These are phyloP conservation scores for Oryza australiensis DNA, from an alignment of 176 grass and related monocot genomes.

Conservation along the genomic window DNA sequence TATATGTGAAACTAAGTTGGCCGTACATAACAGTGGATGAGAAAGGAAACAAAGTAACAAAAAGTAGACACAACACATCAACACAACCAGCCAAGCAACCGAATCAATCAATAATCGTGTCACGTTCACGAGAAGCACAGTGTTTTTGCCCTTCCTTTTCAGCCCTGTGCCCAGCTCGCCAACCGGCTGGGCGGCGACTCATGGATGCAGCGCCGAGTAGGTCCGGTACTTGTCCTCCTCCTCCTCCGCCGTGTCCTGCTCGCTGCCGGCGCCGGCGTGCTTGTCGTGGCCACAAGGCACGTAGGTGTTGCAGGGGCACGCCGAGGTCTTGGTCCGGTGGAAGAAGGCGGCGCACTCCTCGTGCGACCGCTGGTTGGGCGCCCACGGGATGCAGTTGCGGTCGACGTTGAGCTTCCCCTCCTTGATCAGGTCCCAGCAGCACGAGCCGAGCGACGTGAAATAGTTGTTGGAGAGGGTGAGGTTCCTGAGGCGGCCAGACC, in stretches of 20 bases:
- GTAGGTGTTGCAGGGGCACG: constrained; percentile 51
- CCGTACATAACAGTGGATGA: not conserved
- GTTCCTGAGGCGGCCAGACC: constrained; percentile 49
- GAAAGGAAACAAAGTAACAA: not conserved
- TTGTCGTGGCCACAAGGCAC: constrained; percentile 43
- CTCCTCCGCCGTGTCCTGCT: not conserved
- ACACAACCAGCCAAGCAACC: constrained; percentile 36
- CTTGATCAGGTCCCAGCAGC: constrained; percentile 63
- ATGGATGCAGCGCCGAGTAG: constrained; percentile 51
- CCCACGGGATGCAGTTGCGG: constrained; percentile 65
- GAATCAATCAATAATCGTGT: constrained; percentile 21
- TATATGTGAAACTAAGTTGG: constrained; percentile 10
- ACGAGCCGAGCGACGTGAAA: constrained; percentile 65
- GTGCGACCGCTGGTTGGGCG: constrained; percentile 67
- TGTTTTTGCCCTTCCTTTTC: not conserved
- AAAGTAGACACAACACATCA: constrained; percentile 24
- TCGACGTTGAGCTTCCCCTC: constrained; percentile 57
- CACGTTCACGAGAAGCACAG: constrained; percentile 33
- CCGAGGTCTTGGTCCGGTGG: constrained; percentile 28
- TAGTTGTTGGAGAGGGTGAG: constrained; percentile 84
- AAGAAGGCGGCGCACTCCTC: constrained; percentile 71
- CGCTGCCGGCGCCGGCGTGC: not conserved
- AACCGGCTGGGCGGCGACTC: not conserved
- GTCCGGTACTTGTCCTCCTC: constrained; percentile 42
- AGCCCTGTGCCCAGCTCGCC: not conserved